Evolutionary conservation across 768 basidiomycete genomes (phyloP), one percentile per base, ranked within the genome.

Genomic region (Tricholomella constricta): DNA sequence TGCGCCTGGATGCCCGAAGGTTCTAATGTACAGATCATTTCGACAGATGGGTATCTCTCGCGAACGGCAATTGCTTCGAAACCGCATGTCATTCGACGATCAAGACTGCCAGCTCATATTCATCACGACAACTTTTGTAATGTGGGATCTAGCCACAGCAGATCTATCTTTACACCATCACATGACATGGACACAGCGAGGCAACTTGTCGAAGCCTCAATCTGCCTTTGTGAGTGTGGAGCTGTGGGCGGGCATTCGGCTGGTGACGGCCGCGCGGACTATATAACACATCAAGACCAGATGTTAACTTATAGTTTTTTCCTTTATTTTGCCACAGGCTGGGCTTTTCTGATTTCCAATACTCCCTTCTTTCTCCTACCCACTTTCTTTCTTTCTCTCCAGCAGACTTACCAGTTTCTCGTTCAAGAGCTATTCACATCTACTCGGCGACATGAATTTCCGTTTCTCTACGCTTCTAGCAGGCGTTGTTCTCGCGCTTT

Each of bases 381-480:
- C 54, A 63, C 48, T 56, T 63, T 59, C 58, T 62, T 29, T 48
- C 58, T 65, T 62, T 65, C 57, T 55, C 53, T 51, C 50, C 41
- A 43, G 47, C 43, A 56, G 56, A 59, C 20, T 47, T 32, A 45
- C 43, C 50, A 53, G 45, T 48, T 60, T 65, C 56, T 56, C 62
- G 53, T 55, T 61, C 60, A 58, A 56, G 56, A 60, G 65, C 63
- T 65, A 62, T 48, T 56, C 55, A 41, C 50, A 58, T 55, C 55
- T 55, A 25, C 31, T 51, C 22, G 41, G 45, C 56, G 69, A 62
- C 58, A 89, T 89, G 87, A 80, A 80, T 58, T 71, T 87, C 64
- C 71, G 71, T 40, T 76, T 87, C 59, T 70, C 77, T 52, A 54
- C 79, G 55, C 74, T 89, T 59, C 72, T 84, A 54, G 76, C 78